Conservation (phyloP, 192 early-diverging fungal genomes). For the Linnemannia hyalina region DNA sequence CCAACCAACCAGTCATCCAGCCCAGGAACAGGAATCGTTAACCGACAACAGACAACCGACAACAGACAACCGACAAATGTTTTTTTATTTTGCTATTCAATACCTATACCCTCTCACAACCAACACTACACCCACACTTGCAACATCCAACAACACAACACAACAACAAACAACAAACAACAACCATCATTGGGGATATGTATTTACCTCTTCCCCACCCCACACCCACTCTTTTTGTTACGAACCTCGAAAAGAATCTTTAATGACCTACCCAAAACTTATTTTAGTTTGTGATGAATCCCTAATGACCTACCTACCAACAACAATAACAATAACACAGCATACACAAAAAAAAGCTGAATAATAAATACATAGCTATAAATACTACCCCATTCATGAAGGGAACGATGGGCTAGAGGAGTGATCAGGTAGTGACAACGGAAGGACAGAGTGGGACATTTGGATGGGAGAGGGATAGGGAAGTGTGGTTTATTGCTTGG, state of each 20-base stretch:
- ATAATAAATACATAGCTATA: not conserved
- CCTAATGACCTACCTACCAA: not conserved
- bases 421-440: not conserved
- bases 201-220: not conserved
- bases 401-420: too few species aligned
- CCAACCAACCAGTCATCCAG: too few species aligned
- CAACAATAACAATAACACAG: not conserved
- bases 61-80: not conserved
- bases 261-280: not conserved
- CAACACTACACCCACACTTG: not conserved
- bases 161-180: not conserved
- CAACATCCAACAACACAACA: not conserved
- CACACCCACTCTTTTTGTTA: not conserved
- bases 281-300: constrained; percentile 2
- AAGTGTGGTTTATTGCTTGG: too few species aligned
- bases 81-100: not conserved
- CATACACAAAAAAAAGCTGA: not conserved
- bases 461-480: too few species aligned
- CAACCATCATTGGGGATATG: not conserved
- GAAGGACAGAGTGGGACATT: not conserved
- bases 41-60: not conserved
- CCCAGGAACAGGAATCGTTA: not conserved
- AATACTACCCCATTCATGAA: not conserved
- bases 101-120: constrained; percentile 3
- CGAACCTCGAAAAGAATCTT: not conserved